Percentiles rank a stretch among this genome's conserved stretches.
These are phyloP conservation scores for Arthrobotrys sphaeroides DNA, from an alignment of 2,329 filamentous ascomycete genomes.

Conservation along the genomic window DNA sequence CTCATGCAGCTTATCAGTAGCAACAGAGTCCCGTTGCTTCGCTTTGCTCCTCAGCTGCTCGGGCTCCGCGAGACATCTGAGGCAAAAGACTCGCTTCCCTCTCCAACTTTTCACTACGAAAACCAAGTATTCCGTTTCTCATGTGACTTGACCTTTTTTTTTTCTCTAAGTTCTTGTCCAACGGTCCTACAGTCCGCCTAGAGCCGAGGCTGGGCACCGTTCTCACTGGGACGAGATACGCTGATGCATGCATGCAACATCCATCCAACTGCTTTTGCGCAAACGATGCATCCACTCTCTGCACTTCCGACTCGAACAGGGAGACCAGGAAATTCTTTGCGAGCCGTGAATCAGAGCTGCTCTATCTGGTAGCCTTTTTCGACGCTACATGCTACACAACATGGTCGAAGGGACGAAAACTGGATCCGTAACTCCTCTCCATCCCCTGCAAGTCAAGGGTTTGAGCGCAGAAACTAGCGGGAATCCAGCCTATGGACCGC, in stretches of 20 bases:
- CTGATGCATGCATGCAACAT: slow-evolving; percentile 41
- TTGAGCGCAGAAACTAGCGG: slow-evolving; percentile 38
- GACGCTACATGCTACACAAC: slow-evolving; percentile 32
- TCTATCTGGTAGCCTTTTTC: slow-evolving; percentile 17
- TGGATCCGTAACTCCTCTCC: neutral
- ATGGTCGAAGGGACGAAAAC: neutral
- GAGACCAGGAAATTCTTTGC: slow-evolving; percentile 50
- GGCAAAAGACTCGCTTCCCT: neutral
- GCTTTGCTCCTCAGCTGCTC: slow-evolving; percentile 37
- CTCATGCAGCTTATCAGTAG: slow-evolving; percentile 53
- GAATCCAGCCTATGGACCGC: slow-evolving; percentile 21
- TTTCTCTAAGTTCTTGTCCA: slow-evolving; percentile 19
- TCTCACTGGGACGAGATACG: slow-evolving; percentile 33
- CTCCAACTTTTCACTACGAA: slow-evolving; percentile 32
- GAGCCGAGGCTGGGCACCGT: slow-evolving; percentile 51
- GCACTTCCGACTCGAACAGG: neutral
- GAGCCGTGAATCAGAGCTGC: slow-evolving; percentile 40
- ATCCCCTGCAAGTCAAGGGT: slow-evolving; percentile 36
- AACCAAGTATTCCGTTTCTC: slow-evolving; percentile 20
- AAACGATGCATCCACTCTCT: slow-evolving; percentile 12
- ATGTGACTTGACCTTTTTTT: too few relatives aligned
- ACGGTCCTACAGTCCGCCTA: slow-evolving; percentile 44
- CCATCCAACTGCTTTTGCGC: slow-evolving; percentile 28
- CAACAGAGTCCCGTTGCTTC: neutral
- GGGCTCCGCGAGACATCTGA: slow-evolving; percentile 40